Percentiles rank a stretch among this genome's conserved stretches.
These are phyloP conservation scores for Kwoniella mangroviensis DNA, from an alignment of 768 basidiomycete genomes.

Conservation along the genomic window DNA sequence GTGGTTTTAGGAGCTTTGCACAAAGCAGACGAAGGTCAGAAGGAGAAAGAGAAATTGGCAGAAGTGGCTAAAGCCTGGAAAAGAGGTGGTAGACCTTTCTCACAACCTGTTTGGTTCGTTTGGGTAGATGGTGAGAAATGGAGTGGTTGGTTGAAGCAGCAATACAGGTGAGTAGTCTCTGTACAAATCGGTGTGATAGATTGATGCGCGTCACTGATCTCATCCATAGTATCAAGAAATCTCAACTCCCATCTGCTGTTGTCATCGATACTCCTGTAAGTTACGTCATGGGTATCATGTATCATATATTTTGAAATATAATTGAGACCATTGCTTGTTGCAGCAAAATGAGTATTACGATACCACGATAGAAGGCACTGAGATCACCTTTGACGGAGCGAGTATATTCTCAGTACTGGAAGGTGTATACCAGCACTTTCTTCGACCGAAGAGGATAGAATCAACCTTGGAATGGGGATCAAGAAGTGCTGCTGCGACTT, in stretches of 20 bases:
- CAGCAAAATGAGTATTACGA: slow-evolving; percentile 69
- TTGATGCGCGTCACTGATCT: slow-evolving; percentile 41
- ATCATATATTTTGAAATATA: background rate
- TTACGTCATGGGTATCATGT: slow-evolving; percentile 9
- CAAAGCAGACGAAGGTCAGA: slow-evolving; percentile 49
- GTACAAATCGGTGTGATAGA: background rate
- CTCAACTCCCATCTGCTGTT: slow-evolving; percentile 63
- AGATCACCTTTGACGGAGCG: slow-evolving; percentile 65
- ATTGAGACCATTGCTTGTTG: background rate
- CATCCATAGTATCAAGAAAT: slow-evolving; percentile 53
- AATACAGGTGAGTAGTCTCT: slow-evolving; percentile 68
- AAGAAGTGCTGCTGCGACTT: slow-evolving; percentile 45
- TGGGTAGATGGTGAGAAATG: slow-evolving; percentile 88
- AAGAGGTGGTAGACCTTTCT: slow-evolving; percentile 57
- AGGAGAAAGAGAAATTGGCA: slow-evolving; percentile 62
- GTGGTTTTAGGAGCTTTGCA: slow-evolving; percentile 70
- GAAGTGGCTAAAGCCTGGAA: slow-evolving; percentile 70
- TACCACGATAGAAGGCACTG: slow-evolving; percentile 64
- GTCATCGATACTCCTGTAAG: slow-evolving; percentile 79
- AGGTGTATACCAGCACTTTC: slow-evolving; percentile 62
- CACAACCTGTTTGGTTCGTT: slow-evolving; percentile 70
- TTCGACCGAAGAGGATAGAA: slow-evolving; percentile 49
- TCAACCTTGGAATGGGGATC: slow-evolving; percentile 55
- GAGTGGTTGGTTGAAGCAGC: slow-evolving; percentile 86
- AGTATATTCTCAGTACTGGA: slow-evolving; percentile 74